Conservation (phyloP, 1,139 yeast genomes). For the Taphrina betulina region DNA sequence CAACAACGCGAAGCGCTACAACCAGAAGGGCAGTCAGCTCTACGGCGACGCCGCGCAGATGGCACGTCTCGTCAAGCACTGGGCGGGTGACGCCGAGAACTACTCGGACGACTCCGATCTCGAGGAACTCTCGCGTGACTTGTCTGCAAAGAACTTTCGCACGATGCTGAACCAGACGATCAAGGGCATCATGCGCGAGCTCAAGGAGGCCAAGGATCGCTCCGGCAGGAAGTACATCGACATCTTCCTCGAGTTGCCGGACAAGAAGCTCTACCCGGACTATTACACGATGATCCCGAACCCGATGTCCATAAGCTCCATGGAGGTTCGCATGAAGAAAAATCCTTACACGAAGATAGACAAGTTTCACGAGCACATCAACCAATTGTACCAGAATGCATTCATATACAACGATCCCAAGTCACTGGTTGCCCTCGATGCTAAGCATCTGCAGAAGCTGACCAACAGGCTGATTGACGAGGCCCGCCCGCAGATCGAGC, state of each 20-base stretch:
- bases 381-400: constrained; percentile 79
- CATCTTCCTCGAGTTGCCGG: constrained; percentile 68
- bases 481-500: constrained; percentile 9
- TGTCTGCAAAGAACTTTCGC: constrained; percentile 1
- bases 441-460: constrained; percentile 50
- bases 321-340: constrained; percentile 39
- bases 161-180: constrained; percentile 26
- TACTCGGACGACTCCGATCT: constrained; percentile 16
- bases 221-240: constrained; percentile 49
- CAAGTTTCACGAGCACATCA: constrained; percentile 69
- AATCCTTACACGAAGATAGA: constrained; percentile 56
- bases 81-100: constrained; percentile 20
- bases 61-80: constrained; percentile 25
- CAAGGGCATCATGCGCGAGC: constrained; percentile 11
- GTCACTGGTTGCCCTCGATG: constrained; percentile 76
- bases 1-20: constrained; percentile 79
- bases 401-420: constrained; percentile 87
- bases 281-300: constrained; percentile 60
- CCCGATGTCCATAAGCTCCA: constrained; percentile 46
- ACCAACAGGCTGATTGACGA: constrained; percentile 21
- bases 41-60: constrained; percentile 66
- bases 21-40: constrained; percentile 84
- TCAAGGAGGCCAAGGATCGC: constrained; percentile 34
- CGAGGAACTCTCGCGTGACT: constrained; percentile 8
- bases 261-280: constrained; percentile 74